Base-by-base conservation (phyloP, 2,329 filamentous ascomycete genomes). In the Clarireedia monteithiana region DNA sequence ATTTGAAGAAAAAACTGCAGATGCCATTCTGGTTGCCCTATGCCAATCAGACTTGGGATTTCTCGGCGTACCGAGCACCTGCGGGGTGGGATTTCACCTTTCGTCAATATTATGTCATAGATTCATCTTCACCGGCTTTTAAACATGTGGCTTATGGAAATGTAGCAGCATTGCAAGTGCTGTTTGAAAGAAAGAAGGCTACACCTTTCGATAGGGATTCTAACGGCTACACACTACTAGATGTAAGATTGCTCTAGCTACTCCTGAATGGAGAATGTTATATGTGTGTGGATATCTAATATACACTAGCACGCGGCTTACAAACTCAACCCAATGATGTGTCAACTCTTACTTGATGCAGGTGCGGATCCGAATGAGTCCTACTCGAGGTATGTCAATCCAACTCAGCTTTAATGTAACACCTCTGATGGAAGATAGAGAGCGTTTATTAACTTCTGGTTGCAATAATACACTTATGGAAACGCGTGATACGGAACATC, bases 401-500 rank as follows among this genome's bases (percentile, higher is more conserved):
- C 6, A 20, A 17, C 6, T 12, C 17, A 24, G 10, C 17, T 45
- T 12, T 45, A 2, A 12, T 20, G 5, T 45, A 17, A 10, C 42
- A 24, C 12, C 12, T 12, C 10, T 34, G 4, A 34, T 14, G 10
- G 12, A 12, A 14, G 12, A 34, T 12, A 34, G 30, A 34, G 0
- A 9, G 30, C 2, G 1, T 12, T 4, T 34, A 4, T 10, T 10
- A 34, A 10, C 30, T 34, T 12, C 1, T 4, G 30, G 9, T 12
- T 34, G 3, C 10, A 2, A 2, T 12, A 3, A 9, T 10, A 1
- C 5, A 34, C 7, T 0, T 34, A 3, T 3, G 2, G 3, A 3
- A 1, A 2, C 2, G 30, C 7, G 2, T 34, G 30, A 34, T 12
- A 14, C 12, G 1, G 30, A 34, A 14, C 5, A 34, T 34, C 10